Percentiles rank a stretch among this genome's conserved stretches.
Evolutionary conservation across 2,329 filamentous ascomycete species (phyloP).

Genomic region (Penicillium aurantiogriseum): DNA sequence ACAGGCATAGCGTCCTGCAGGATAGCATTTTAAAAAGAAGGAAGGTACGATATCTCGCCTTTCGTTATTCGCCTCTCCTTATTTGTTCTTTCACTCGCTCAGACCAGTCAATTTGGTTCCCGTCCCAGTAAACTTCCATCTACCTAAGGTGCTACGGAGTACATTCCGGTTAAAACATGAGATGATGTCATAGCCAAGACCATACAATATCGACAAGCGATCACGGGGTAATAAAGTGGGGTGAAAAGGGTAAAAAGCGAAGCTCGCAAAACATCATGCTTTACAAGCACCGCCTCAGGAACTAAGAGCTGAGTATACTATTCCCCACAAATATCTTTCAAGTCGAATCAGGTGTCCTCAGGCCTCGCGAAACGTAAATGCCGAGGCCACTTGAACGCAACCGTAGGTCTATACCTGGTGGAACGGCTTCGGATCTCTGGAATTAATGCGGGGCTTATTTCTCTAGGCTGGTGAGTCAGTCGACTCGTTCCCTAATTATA

Average conservation of each 20-base stretch:
- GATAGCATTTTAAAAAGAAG: too few species aligned
- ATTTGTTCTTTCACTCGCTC: too few species aligned
- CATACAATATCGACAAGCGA: too few species aligned
- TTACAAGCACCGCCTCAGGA: not conserved
- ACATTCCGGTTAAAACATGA: too few species aligned
- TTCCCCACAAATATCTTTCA: not conserved
- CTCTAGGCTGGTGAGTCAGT: not conserved
- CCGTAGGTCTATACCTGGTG: not conserved
- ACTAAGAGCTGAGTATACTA: not conserved
- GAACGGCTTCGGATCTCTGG: not conserved
- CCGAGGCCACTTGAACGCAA: not conserved
- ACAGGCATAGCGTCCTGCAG: too few species aligned
- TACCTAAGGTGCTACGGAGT: too few species aligned
- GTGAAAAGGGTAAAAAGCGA: not conserved
- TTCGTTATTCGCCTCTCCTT: too few species aligned
- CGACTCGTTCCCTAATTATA: not conserved
- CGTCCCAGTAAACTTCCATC: too few species aligned
- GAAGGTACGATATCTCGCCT: too few species aligned
- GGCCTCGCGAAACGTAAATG: not conserved
- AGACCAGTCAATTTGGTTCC: too few species aligned
- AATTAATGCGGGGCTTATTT: not conserved
- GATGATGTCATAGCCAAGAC: too few species aligned
- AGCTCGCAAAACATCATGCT: not conserved
- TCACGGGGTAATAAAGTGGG: not conserved
- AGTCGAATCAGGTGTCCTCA: not conserved